phyloP scores from a whole-genome alignment of 2,329 filamentous ascomycete species.

The Tolypocladium capitatum region DNA sequence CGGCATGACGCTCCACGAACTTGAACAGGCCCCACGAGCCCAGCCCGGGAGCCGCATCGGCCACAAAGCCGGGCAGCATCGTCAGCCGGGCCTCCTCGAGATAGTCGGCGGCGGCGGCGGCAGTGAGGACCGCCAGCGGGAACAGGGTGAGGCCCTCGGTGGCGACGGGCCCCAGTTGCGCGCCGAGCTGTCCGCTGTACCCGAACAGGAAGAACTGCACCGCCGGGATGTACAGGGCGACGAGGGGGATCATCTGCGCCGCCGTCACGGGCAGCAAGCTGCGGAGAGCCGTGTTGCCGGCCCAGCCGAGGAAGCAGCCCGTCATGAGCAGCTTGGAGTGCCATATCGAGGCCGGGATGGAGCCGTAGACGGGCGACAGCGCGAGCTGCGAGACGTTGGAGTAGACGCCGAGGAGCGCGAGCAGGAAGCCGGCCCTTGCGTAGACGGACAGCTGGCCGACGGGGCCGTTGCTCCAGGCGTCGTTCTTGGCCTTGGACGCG shows the following conservation, averaged over 20 bases:
- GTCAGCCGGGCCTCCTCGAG: conserved; percentile 49
- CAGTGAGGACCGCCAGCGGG: conserved; percentile 51
- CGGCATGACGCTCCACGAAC: conserved; percentile 27
- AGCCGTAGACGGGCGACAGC: conserved; percentile 79
- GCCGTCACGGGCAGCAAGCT: conserved; percentile 33
- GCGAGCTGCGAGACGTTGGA: conserved; percentile 62
- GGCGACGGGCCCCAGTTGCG: conserved; percentile 57
- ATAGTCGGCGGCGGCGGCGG: conserved; percentile 48
- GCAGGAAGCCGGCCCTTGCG: conserved; percentile 14
- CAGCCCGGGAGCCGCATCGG: conserved; percentile 52
- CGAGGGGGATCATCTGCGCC: conserved; percentile 48
- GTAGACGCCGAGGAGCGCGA: conserved; percentile 37
- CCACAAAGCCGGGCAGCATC: conserved; percentile 39
- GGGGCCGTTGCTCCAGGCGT: conserved; percentile 19
- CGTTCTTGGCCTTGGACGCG: conserved; percentile 26
- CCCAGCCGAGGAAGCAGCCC: conserved; percentile 59
- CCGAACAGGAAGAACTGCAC: conserved; percentile 60
- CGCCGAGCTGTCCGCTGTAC: conserved; percentile 52
- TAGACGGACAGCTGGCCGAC: conserved; percentile 27
- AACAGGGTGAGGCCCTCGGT: conserved; percentile 64
- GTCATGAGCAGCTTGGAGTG: conserved; percentile 55
- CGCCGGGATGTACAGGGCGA: conserved; percentile 63
- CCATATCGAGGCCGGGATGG: conserved; percentile 60
- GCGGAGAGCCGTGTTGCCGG: conserved; percentile 45
- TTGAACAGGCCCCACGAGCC: conserved; percentile 54